Base-by-base conservation (phyloP, 2,329 filamentous ascomycete species). In the Rhynchosporium secalis region DNA sequence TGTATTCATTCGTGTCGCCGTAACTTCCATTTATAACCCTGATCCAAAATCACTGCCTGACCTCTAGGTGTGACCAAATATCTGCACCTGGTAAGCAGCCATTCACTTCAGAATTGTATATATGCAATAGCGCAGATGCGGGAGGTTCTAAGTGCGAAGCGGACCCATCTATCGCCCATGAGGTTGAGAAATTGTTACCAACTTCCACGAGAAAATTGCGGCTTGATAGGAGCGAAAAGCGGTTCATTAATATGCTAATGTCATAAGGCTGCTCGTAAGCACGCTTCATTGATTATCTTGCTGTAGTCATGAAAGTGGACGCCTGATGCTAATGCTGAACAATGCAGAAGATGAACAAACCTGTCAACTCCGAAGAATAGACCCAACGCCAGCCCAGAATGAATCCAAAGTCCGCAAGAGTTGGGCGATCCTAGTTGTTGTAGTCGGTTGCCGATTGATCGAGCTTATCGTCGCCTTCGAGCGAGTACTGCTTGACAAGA, bases 401-500 rank as follows among this genome's bases (percentile, higher is more conserved):
- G 20, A n/a, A 31, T 26, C 31, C 47, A 51, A 10, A 10, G 31
- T 9, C 10, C 31, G 33, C 64, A n/a, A 26, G 54, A 26, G 26
- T 13, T 3, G 55, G n/a, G 12, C 38, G 29, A 13, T 28, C 15
- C 48, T 62, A 70, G 62, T 64, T 68, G 43, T 51, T 69, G 38
- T 71, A 72, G 56, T 74, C 70, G 28, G 71, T 65, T 13, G 66
- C 62, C 36, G 71, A 72, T 59, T 72, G 69, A 60, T 73, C 72
- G 33, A 74, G 66, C 48, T 68, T 74, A 43, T 74, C 73, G 49
- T 74, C 72, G 4, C 71, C 68, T 60, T 74, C 70, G 3, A 75
- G 65, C 92, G 92, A 96, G 75, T 92, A 96, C 74, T 96, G 91
- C 75, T 96, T 96, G 58, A 93, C 87, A 69, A 99, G 77, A 55